Evolutionary conservation across 2,329 filamentous ascomycete genomes (phyloP).

Genomic region (Aspergillus neoniger): DNA sequence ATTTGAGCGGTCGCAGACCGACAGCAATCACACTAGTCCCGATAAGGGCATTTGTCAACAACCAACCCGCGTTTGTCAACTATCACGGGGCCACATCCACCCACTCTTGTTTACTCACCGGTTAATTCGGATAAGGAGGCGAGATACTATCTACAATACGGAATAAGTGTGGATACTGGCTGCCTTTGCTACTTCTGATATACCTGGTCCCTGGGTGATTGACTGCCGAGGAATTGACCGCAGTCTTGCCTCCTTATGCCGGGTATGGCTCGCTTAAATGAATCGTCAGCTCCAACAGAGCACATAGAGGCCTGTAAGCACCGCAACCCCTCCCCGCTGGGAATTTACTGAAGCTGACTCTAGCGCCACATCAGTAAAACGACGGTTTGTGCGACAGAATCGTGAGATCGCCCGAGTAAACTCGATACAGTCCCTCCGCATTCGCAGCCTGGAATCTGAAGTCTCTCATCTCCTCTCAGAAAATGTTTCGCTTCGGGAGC

Average conservation of each 20-base stretch:
- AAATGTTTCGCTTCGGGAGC: slow-evolving; percentile 61
- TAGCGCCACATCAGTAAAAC: slow-evolving; percentile 53
- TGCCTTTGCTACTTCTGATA: neutral
- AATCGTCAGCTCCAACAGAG: slow-evolving; percentile 46
- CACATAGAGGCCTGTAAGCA: slow-evolving; percentile 52
- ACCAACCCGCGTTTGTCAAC: slow-evolving; percentile 7
- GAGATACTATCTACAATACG: neutral
- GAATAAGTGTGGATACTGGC: neutral
- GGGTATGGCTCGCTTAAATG: slow-evolving; percentile 54
- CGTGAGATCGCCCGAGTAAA: slow-evolving; percentile 66
- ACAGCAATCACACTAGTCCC: slow-evolving; percentile 28
- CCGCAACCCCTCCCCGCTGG: neutral
- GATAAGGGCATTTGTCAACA: slow-evolving; percentile 44
- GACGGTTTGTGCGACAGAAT: slow-evolving; percentile 66
- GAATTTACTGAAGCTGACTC: neutral
- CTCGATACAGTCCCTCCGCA: slow-evolving; percentile 64
- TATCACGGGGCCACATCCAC: slow-evolving; percentile 9
- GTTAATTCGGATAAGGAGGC: neutral
- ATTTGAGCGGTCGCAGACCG: neutral
- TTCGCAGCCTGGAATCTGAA: slow-evolving; percentile 64
- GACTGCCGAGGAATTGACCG: neutral
- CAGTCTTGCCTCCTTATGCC: neutral
- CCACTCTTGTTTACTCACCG: slow-evolving; percentile 1
- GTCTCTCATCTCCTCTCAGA: slow-evolving; percentile 61
- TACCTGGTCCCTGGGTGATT: neutral